Evolutionary conservation across 2,329 filamentous ascomycete species (phyloP), one percentile per base, ranked within the genome.

Genomic region (Dendrostoma leiphaemia): DNA sequence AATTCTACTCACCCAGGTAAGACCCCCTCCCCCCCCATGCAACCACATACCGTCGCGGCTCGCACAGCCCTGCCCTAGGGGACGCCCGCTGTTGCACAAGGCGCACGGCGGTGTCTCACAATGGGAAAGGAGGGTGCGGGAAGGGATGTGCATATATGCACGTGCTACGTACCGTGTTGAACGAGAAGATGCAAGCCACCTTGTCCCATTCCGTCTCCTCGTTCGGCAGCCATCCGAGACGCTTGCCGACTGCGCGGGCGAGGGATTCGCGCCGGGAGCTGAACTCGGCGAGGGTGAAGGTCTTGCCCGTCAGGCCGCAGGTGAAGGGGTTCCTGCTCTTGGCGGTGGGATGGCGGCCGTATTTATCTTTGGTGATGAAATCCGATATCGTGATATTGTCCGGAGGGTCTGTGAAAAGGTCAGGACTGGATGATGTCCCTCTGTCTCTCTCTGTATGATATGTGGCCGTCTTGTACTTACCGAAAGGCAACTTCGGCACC

Each of bases 161-260:
- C n/a, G 8, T 15, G 38, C 9, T 21, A 38, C 80, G 56, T 70
- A 90, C 88, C 28, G 89, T 90, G 67, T 95, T 95, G 56, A 91
- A 71, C n/a, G 86, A 86, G 71, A 90, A 95, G 26, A 92, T 74
- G 4, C 78, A 86, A 45, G 90, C 75, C 23, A 92, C 88, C 68
- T 91, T 91, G 64, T 94, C 89, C 86, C 87, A 94, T 67, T 92
- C 88, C 0, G 83, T 82, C 12, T 87, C 89, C 53, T 83, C 69
- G 61, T 89, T 86, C 7, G 87, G 83, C 43, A 79, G 69, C 79
- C 89, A 91, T 40, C 82, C 85, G 56, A 94, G 79, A 59, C 89
- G 83, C 66, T 88, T 85, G 37, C 81, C 80, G 31, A 95, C 72
- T 21, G 82, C 86, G 54, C 86, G 81, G 15, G 90, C 81, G 21